Percentiles rank a stretch among this genome's conserved stretches.
These are phyloP conservation scores for Albatrellus sp. DNA, from an alignment of 1,284 basidiomycete species.

Conservation along the genomic window DNA sequence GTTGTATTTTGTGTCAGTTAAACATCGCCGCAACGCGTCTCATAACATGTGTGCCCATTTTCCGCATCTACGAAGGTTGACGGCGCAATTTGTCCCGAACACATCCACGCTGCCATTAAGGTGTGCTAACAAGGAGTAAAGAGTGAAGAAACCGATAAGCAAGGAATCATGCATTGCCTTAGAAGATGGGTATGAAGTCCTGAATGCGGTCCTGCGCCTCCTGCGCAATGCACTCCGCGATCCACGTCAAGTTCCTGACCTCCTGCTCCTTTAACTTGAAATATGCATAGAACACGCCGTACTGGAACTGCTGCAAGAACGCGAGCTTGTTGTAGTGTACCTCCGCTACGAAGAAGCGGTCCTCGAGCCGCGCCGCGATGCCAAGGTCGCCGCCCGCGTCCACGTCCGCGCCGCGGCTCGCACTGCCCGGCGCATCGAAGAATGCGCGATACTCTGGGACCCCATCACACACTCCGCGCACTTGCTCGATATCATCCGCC, in stretches of 20 bases:
- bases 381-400: constrained; percentile 38
- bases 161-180: constrained; percentile 11
- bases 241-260: constrained; percentile 94
- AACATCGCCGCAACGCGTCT: no score
- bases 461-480: constrained; percentile 79
- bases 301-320: constrained; percentile 93
- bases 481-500: constrained; percentile 93
- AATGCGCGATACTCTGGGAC: constrained; percentile 87
- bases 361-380: constrained; percentile 70
- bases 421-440: constrained; percentile 53
- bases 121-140: not conserved
- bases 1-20: no score
- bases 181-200: constrained; percentile 85
- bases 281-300: constrained; percentile 87
- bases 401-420: constrained; percentile 17
- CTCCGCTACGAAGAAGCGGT: constrained; percentile 91
- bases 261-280: constrained; percentile 99
- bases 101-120: no score
- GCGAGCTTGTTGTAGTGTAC: constrained; percentile 89
- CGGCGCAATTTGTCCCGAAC: no score
- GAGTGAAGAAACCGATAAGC: not conserved
- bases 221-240: constrained; percentile 94
- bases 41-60: no score
- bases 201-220: constrained; percentile 88
- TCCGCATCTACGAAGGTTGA: no score